These are phyloP conservation scores for Cyclocybe cylindracea DNA, from an alignment of 768 basidiomycete species.

Conservation along the genomic window DNA sequence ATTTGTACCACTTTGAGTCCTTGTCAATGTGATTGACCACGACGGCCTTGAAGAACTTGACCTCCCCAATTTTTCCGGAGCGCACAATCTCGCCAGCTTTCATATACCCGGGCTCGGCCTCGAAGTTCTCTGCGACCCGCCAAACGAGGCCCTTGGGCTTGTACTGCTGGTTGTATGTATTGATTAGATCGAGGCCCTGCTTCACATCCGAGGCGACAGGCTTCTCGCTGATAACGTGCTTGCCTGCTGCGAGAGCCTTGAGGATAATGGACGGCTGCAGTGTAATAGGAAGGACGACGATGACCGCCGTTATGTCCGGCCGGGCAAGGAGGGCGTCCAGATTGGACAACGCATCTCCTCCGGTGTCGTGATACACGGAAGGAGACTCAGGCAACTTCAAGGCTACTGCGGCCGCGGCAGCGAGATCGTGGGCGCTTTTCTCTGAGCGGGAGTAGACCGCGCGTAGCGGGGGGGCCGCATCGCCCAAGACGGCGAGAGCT, in stretches of 20 bases:
- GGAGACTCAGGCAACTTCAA: constrained; percentile 44
- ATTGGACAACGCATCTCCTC: constrained; percentile 36
- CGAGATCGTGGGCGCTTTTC: constrained; percentile 55
- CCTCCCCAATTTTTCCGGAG: constrained; percentile 68
- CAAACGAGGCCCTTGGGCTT: constrained; percentile 71
- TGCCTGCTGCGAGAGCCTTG: constrained; percentile 69
- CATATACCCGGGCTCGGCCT: constrained; percentile 61
- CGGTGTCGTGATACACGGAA: constrained; percentile 54
- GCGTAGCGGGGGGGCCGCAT: constrained; percentile 44
- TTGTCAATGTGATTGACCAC: constrained; percentile 56
- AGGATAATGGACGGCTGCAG: constrained; percentile 69
- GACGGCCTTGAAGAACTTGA: constrained; percentile 64
- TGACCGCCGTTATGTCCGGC: constrained; percentile 69
- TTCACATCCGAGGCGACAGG: constrained; percentile 76
- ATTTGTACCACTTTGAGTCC: constrained; percentile 76
- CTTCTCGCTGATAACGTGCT: constrained; percentile 90
- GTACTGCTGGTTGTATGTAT: constrained; percentile 63
- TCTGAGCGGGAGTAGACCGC: constrained; percentile 84
- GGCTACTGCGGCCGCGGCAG: constrained; percentile 41
- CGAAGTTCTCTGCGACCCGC: constrained; percentile 81
- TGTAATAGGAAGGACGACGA: constrained; percentile 78
- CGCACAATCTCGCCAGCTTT: constrained; percentile 49
- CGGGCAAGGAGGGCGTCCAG: constrained; percentile 69
- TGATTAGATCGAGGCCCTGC: constrained; percentile 62
- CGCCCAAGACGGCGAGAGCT: constrained; percentile 56